Base-by-base conservation (phyloP, 1,284 basidiomycete genomes). In the Xerocomus amazonicus region DNA sequence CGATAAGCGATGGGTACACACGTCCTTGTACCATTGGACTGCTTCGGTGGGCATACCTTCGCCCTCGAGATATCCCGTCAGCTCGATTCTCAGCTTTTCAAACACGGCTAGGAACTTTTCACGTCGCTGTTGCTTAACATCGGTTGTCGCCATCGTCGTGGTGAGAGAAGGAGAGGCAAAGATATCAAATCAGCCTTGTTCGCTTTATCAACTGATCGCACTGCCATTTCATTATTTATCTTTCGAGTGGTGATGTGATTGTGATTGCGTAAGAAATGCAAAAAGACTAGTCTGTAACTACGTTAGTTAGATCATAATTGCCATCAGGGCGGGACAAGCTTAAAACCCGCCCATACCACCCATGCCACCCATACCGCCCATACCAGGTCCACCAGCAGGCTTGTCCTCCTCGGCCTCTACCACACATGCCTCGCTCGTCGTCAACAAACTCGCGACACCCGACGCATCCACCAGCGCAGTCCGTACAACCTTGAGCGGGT, bases 371-470 rank as follows among this genome's bases (percentile, higher is more conserved):
- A 83, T 83, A 6, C 80, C 80, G 10, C 78, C 78, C 75, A 80
- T 80, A 9, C 77, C 75, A 17, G 76, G 75, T 72, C 67, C 71
- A 1, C 9, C 39, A 5, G 77, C 73, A 6, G 86, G 71, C 57
- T 82, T 81, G 65, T 95, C 90, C 66, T 97, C 93, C 50, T 86
- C 84, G 2, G 87, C 88, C 53, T 97, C 94, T 32, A 97, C 94
- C 39, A 99, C 83, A 70, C 90, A 92, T 49, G 84, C 87, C 76
- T 98, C 95, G 60, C 87, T 90, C 40, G 95, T 99, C 40, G 92
- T 95, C 70, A 99, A 75, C 68, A 99, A 74, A 59, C 86, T 88
- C 5, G 92, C 91, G 16, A 97, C 92, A 65, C 91, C 87, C 37
- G 78, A 78, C 1, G 93, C 92, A 67, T 96, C 93, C 4, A 92